Percentiles rank a stretch among this genome's conserved stretches.
phyloP scores from a whole-genome alignment of 345 rosid genomes.

The Raphanus sativus region DNA sequence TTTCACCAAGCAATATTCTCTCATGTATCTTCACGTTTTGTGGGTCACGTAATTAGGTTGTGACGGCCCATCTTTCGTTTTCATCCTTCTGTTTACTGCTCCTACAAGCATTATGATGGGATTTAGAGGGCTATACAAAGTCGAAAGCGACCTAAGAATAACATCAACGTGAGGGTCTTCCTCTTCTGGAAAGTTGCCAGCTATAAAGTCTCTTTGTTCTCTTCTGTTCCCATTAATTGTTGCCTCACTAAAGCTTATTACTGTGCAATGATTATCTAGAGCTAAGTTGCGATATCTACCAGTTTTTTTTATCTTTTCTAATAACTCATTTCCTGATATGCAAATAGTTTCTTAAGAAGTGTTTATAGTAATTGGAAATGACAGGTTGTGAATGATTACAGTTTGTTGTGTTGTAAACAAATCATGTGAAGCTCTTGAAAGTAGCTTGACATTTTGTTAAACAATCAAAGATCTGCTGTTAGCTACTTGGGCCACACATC shows the following conservation, averaged over 20 bases:
- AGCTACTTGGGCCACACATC: constrained; percentile 38
- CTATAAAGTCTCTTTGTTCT: constrained; percentile 31
- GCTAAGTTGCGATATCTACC: constrained; percentile 4
- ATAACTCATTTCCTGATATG: constrained; percentile 32
- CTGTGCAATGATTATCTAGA: constrained; percentile 7
- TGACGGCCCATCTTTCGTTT: constrained; percentile 36
- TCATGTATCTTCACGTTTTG: constrained; percentile 34
- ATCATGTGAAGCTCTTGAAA: constrained; percentile 39
- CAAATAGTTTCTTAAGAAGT: constrained; percentile 30
- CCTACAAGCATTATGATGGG: constrained; percentile 34
- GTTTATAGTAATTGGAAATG: constrained; percentile 35
- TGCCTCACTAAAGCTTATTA: constrained; percentile 17
- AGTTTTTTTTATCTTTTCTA: constrained; percentile 19
- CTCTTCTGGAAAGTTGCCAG: constrained; percentile 40
- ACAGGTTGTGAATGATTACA: constrained; percentile 34
- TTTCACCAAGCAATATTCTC: constrained; percentile 26
- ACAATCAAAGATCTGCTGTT: constrained; percentile 36
- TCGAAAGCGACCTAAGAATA: constrained; percentile 39
- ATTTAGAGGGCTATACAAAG: constrained; percentile 20
- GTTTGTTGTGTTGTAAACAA: constrained; percentile 31
- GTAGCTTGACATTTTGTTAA: constrained; percentile 23
- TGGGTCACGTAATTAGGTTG: constrained; percentile 33
- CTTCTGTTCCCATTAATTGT: constrained; percentile 21
- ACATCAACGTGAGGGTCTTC: constrained; percentile 36
- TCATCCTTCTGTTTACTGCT: constrained; percentile 34